Base-by-base conservation (phyloP, 1,139 yeast species). In the Kodamaea arcana region DNA sequence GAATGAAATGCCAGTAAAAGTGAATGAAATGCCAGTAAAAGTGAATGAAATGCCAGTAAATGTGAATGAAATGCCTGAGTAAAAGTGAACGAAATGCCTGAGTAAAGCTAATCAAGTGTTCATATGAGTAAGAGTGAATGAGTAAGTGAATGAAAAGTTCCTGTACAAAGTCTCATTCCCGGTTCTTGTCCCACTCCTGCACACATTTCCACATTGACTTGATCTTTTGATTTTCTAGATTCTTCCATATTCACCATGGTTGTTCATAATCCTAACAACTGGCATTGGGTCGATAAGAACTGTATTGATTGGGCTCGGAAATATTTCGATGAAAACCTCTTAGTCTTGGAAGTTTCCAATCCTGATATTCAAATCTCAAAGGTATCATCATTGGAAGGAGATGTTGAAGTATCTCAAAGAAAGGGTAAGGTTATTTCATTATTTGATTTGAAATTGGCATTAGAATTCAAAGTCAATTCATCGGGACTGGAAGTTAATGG, bases 231-330 rank as follows among this genome's bases (percentile, higher is more conserved):
- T n/a, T n/a, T 21, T 13, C 14, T 20, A 29, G 21, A 29, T 12
- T 6, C 13, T 17, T n/a, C 3, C 3, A n/a, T 18, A 7, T 18
- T 18, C 22, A 50, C 33, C 27, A 70, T 70, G 76, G 76, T 69
- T 11, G 75, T 70, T 2, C 60, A 69, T 52, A 70, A 70, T 56
- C 76, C 76, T 10, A 70, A 70, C 50, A 70, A 70, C 54, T 70
- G 76, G 98, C 98, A 92, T 71, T 92, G 98, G 98, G 97, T 92
- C 44, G 97, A 92, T 64, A 92, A 92, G 62, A 92, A 92, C 71
- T 92, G 98, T 64, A 74, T 90, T 41, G 80, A 77, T 44, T 92
- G 98, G 98, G 73, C 96, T 11, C 78, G 79, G 43, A 72, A 75
- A 30, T 92, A 90, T 59, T 85, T 92, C 57, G 60, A 65, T 31